Evolutionary conservation across 148 eudicot genomes (phyloP).

Genomic region (Chenopodium formosanum): DNA sequence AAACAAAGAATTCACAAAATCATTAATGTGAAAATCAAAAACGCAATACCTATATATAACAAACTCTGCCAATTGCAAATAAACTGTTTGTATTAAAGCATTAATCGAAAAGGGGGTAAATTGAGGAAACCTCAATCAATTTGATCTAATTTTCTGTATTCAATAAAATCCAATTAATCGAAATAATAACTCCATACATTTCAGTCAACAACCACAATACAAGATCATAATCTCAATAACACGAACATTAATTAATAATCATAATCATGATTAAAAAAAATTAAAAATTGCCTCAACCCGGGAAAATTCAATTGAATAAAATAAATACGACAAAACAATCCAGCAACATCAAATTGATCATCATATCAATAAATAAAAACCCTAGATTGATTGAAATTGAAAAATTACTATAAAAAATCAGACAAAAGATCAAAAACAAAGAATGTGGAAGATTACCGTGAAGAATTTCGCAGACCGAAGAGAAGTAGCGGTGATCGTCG

Average conservation of each 20-base stretch:
- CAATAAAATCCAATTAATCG: not conserved
- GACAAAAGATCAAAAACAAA: not conserved
- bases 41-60: not conserved
- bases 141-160: not conserved
- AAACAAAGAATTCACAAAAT: no score
- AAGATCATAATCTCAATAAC: not conserved
- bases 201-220: not conserved
- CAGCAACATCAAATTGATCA: not conserved
- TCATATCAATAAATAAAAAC: not conserved
- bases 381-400: not conserved
- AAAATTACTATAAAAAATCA: not conserved
- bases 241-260: not conserved
- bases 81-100: not conserved
- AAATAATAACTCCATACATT: not conserved
- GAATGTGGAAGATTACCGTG: conserved; percentile 15
- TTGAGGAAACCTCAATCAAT: not conserved
- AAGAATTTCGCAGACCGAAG: conserved; percentile 21
- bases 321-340: not conserved
- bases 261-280: not conserved
- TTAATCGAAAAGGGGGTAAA: not conserved
- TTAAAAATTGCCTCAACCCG: not conserved
- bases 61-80: not conserved
- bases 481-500: conserved; percentile 18
- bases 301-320: not conserved
- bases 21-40: not conserved